Evolutionary conservation across 768 basidiomycete genomes (phyloP), one percentile per base, ranked within the genome.

Genomic region (Clavaria fumosa): DNA sequence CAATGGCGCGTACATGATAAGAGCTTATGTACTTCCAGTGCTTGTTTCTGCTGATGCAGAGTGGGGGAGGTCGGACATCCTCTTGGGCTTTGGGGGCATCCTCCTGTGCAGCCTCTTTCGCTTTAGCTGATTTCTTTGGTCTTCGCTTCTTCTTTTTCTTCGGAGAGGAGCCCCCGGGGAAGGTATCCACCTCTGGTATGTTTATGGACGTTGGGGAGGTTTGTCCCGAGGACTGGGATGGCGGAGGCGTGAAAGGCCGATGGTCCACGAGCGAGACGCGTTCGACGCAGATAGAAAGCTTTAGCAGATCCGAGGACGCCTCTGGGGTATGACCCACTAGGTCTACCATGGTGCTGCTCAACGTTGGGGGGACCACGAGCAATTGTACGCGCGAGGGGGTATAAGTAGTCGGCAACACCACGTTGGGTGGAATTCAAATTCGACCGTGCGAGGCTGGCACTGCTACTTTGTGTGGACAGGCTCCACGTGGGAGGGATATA

Each of bases 11-110:
- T 60, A 85, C 84, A 54, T 86, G 83, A 54, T 83, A 88, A 17
- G 85, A 85, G 57, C 81, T 85, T 58, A 90, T 89, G 50, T 88
- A 89, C 20, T 77, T 73, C 88, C 86, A 89, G 50, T 91, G 88
- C 55, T 91, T 91, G 62, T 90, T 89, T 46, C 88, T 71, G 59
- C 80, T 84, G 48, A 91, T 90, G 53, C 80, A 83, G 3, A 90
- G 67, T 23, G 80, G 72, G 1, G 77, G 67, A 11, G 72, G 72
- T 31, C 70, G 69, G 23, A 60, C 60, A 22, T 63, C 60, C 19
- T 50, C 52, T 37, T 52, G 48, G 23, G 53, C 39, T 41, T 56
- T 62, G 12, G 49, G 45, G 36, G 52, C 53, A 33, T 35, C 42
- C 20, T 51, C 45, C 14, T 56, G 43, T 34, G 53, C 51, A 22